Percentiles rank a stretch among this genome's conserved stretches.
These are phyloP conservation scores for Sarocladiaceae sp. DNA, from an alignment of 2,329 filamentous ascomycete species.

Conservation along the genomic window DNA sequence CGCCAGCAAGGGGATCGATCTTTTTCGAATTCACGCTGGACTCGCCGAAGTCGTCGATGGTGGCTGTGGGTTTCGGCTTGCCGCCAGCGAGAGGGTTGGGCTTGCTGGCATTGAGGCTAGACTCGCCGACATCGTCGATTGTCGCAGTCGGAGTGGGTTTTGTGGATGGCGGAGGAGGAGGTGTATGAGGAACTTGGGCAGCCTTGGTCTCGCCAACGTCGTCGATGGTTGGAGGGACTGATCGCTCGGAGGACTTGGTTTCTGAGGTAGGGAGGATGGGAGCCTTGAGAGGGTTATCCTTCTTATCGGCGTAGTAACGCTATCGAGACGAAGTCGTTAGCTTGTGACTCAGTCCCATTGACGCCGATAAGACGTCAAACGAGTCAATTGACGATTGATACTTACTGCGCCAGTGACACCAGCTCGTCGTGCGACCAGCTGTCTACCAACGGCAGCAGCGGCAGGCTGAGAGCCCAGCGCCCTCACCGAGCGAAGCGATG, in stretches of 20 bases:
- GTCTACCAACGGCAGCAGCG: constrained; percentile 48
- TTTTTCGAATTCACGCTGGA: constrained; percentile 13
- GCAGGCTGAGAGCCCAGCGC: constrained; percentile 51
- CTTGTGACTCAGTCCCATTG: constrained; percentile 22
- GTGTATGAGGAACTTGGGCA: constrained; percentile 33
- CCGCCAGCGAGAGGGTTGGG: constrained; percentile 13
- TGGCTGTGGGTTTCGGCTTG: constrained; percentile 11
- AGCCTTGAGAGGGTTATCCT: constrained; percentile 42
- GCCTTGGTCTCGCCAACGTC: constrained; percentile 34
- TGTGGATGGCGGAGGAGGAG: constrained; percentile 28
- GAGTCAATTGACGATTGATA: constrained; percentile 28
- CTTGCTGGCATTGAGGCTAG: constrained; percentile 12
- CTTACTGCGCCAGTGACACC: constrained; percentile 26
- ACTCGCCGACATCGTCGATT: constrained; percentile 16
- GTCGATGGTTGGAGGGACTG: constrained; percentile 29
- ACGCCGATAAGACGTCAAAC: neutral
- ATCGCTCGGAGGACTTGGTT: constrained; percentile 45
- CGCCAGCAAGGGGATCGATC: constrained; percentile 13
- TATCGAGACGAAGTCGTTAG: constrained; percentile 30
- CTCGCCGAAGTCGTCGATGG: constrained; percentile 17
- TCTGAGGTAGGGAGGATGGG: constrained; percentile 50
- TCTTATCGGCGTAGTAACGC: constrained; percentile 55
- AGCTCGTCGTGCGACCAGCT: constrained; percentile 46
- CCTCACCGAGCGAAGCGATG: constrained; percentile 62
- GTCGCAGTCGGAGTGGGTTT: constrained; percentile 19